Percentiles rank a stretch among this genome's conserved stretches.
Evolutionary conservation across 257 asterid genomes (phyloP).

Genomic region (Solanum arcanum): DNA sequence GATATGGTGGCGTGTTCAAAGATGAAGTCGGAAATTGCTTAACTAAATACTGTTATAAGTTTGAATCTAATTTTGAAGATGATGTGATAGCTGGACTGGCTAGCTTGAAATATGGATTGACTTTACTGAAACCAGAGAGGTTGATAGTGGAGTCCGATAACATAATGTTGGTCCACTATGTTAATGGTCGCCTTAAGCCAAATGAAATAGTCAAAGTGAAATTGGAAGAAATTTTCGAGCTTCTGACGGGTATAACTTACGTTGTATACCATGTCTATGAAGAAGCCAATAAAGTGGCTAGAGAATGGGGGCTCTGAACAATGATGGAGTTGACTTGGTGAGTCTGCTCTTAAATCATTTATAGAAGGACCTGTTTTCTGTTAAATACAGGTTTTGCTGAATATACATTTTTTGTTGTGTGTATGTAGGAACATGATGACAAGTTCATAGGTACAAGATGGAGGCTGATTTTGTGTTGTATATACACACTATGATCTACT

Average conservation of each 20-base stretch:
- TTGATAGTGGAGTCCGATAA: neutral
- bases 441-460: no score
- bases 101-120: neutral
- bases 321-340: no score
- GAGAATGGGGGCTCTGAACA: no score
- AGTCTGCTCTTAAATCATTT: no score
- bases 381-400: no score
- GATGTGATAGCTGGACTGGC: neutral
- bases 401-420: no score
- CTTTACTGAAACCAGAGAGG: neutral
- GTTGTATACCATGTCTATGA: neutral
- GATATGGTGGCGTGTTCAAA: neutral
- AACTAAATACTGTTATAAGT: neutral
- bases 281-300: neutral
- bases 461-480: no score
- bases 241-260: neutral
- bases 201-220: fast-evolving
- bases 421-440: no score
- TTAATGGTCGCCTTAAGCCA: neutral
- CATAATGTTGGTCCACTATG: neutral
- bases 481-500: no score
- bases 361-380: no score
- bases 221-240: neutral
- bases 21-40: neutral
- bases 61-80: neutral